Evolutionary conservation across 441 rosid species (phyloP), one percentile per base, ranked within the genome.

Genomic region (Adansonia rubrostipa): DNA sequence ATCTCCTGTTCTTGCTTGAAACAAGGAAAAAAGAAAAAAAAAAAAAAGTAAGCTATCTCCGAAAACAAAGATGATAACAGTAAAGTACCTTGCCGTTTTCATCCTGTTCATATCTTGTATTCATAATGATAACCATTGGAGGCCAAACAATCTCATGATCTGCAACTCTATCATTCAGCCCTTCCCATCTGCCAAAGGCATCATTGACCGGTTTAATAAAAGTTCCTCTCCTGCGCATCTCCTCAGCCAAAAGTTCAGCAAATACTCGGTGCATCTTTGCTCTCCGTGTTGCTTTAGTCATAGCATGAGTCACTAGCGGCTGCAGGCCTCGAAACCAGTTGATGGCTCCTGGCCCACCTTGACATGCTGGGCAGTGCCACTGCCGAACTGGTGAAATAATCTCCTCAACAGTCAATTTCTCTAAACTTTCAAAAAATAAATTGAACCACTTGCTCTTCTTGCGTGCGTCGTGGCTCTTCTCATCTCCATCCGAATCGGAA

Each of bases 291-390:
- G 83, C 85, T 40, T 84, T 82, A 13, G 87, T 84, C 77, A 79
- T 81, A 64, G 90, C 85, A 84, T 87, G 90, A 4, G 81, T 75
- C 80, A 84, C 71, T 80, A 87, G 60, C 4, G 88, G 81, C 77
- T 84, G 88, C 81, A 85, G 65, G 24, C 90, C 88, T 11, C 81
- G 81, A 56, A 82, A 87, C 90, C 90, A 85, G 75, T 84, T 87
- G 45, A 87, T 87, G 36, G 87, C 78, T 77, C 90, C 88, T 9
- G 90, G 88, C 50, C 88, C 90, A 54, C 84, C 85, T 53, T 77
- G 86, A 64, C 90, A 87, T 1, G 86, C 88, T 4, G 90, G 90
- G 71, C 88, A 87, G 56, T 87, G 87, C 90, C 90, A 87, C 82
- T 82, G 85, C 79, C 85, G 79, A 57, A 42, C 82, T 9, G 81